Base-by-base conservation (phyloP, 176 grass and related monocot species). In the Zizania latifolia region DNA sequence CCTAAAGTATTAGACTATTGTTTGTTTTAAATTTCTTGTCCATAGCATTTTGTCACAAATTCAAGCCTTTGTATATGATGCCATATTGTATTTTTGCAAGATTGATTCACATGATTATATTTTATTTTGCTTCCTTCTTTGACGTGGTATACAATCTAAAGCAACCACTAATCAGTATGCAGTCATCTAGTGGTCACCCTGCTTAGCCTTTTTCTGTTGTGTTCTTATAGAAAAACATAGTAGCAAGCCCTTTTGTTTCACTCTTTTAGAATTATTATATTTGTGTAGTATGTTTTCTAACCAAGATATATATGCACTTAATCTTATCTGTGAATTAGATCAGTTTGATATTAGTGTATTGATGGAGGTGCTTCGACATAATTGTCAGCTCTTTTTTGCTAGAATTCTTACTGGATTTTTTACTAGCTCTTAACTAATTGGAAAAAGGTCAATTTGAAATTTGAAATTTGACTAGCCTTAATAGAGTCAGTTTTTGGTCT, bases 21-120 rank as follows among this genome's bases (percentile, higher is more conserved):
- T 71, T 84, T 78, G 58, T 15, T 64, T 70, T 9, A 50, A 48
- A 53, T 8, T 19, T 31, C 16, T 30, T 82, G 16, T 27, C 29
- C 44, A 30, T 55, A 30, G 9, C 62, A 24, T 71, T 70, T 17
- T 34, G 35, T 36, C 58, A 38, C 8, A 33, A 9, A 31, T 72
- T 69, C 23, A 58, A 67, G 41, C n/a, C 26, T 70, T 81, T 69
- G 8, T 7, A n/a, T 71, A 54, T 56, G 44, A 21, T 51, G 17
- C 19, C 46, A 51, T 31, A 61, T 56, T 45, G 70, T 32, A 76
- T 43, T 21, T 43, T 16, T 68, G 8, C 72, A 69, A 63, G n/a
- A 38, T 34, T 55, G 12, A n/a, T n/a, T n/a, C n/a, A n/a, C n/a
- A n/a, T n/a, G n/a, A n/a, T n/a, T n/a, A n/a, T n/a, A n/a, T n/a